Conservation (phyloP, 2,329 filamentous ascomycete species). For the Metarhizium brunneum region DNA sequence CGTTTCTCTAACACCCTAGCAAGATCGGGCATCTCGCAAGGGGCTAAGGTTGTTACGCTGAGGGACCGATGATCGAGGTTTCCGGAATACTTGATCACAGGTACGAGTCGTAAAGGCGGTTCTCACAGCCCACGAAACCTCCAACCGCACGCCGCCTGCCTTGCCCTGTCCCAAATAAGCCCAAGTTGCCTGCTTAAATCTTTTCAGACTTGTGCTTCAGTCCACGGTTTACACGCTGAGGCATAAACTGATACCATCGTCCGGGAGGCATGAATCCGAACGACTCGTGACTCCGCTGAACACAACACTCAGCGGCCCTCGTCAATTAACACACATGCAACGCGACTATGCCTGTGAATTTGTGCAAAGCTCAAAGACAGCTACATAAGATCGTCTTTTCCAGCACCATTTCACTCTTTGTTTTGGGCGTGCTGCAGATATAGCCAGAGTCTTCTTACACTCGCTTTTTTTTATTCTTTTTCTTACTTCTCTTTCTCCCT, state of each 20-base stretch:
- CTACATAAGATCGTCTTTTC: neutral
- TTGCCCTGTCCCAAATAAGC: slow-evolving; percentile 11
- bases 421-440: neutral
- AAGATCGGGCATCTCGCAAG: slow-evolving; percentile 21
- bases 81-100: slow-evolving; percentile 29
- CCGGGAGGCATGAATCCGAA: slow-evolving; percentile 18
- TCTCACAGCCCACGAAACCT: slow-evolving; percentile 23
- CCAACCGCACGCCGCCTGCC: slow-evolving; percentile 1
- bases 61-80: slow-evolving; percentile 26
- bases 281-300: slow-evolving; percentile 17
- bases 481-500: too few species aligned
- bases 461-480: neutral
- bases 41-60: slow-evolving; percentile 32
- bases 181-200: neutral
- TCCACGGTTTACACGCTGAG: slow-evolving; percentile 12
- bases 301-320: slow-evolving; percentile 1
- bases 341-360: neutral
- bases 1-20: slow-evolving; percentile 22
- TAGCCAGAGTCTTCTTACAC: neutral
- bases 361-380: neutral
- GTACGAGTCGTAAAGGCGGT: slow-evolving; percentile 27
- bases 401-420: neutral
- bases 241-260: slow-evolving; percentile 13
- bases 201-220: neutral
- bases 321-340: neutral